These are phyloP conservation scores for Lachnellula suecica DNA, from an alignment of 2,329 filamentous ascomycete species.

Conservation along the genomic window DNA sequence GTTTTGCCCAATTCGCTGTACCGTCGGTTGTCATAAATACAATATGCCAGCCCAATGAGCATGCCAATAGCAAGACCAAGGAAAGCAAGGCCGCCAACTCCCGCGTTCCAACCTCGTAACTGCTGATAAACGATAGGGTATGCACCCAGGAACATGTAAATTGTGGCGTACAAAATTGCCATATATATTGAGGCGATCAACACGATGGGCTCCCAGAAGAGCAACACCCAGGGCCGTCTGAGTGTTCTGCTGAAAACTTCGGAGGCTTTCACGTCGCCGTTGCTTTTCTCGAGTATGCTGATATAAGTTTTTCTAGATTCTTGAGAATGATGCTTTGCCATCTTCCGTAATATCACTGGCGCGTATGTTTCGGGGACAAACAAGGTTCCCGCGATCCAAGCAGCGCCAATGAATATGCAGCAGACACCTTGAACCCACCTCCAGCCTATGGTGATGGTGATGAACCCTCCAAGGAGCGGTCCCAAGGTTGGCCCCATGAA, in stretches of 20 bases:
- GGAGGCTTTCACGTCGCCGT: constrained; percentile 54
- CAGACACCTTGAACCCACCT: constrained; percentile 73
- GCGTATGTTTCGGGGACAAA: constrained; percentile 60
- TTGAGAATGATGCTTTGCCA: constrained; percentile 61
- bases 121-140: constrained; percentile 67
- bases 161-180: constrained; percentile 56
- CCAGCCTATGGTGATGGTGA: constrained; percentile 65
- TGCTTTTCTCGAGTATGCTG: constrained; percentile 69
- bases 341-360: constrained; percentile 68
- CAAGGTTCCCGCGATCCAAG: constrained; percentile 54
- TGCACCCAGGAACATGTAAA: constrained; percentile 59
- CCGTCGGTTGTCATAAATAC: constrained; percentile 53
- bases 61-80: constrained; percentile 71
- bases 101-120: constrained; percentile 56
- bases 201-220: constrained; percentile 84
- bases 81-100: constrained; percentile 63
- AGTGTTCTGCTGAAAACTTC: constrained; percentile 75
- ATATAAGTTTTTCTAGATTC: constrained; percentile 58
- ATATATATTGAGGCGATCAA: constrained; percentile 64
- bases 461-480: constrained; percentile 66
- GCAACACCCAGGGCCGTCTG: constrained; percentile 80
- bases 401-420: constrained; percentile 63
- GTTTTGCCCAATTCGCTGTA: constrained; percentile 49
- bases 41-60: constrained; percentile 55
- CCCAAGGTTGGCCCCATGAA: constrained; percentile 66